A percentile compares a stretch with the other conserved stretches of the same genome.
phyloP scores from a whole-genome alignment of 31 red algal genomes.

The Odonthalia washingtoniensis region DNA sequence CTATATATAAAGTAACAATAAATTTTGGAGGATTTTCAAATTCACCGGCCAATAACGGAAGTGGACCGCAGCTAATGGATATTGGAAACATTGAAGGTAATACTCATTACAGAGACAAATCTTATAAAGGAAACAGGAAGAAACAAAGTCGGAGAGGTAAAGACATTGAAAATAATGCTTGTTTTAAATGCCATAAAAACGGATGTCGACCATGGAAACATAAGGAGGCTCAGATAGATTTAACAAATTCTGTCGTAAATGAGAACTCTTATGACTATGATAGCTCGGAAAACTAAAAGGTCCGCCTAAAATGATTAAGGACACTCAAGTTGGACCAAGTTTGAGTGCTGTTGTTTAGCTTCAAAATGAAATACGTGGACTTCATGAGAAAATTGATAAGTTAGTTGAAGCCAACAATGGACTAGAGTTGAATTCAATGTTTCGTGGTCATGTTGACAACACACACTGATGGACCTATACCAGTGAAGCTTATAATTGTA shows the following conservation, averaged over 20 bases:
- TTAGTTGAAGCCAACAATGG: not conserved
- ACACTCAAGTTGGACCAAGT: conserved; percentile 39
- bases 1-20: not conserved
- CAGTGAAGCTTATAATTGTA: conserved; percentile 32
- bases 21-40: not conserved
- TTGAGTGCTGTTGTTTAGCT: conserved; percentile 2
- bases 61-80: not conserved
- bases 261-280: not conserved
- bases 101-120: not conserved
- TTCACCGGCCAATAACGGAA: not conserved
- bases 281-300: conserved; percentile 33
- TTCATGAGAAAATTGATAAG: conserved; percentile 7
- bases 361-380: not conserved
- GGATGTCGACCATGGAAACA: conserved; percentile 48
- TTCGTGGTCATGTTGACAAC: not conserved
- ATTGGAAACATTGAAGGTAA: conserved; percentile 34
- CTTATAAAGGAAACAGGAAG: not conserved
- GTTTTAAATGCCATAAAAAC: conserved; percentile 37
- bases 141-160: not conserved
- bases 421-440: not conserved
- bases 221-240: not conserved
- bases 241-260: not conserved
- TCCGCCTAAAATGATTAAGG: not conserved
- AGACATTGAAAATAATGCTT: conserved; percentile 27
- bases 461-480: conserved; percentile 22